Evolutionary conservation across 768 basidiomycete species (phyloP), one percentile per base, ranked within the genome.

Genomic region (Amanita phalloides): DNA sequence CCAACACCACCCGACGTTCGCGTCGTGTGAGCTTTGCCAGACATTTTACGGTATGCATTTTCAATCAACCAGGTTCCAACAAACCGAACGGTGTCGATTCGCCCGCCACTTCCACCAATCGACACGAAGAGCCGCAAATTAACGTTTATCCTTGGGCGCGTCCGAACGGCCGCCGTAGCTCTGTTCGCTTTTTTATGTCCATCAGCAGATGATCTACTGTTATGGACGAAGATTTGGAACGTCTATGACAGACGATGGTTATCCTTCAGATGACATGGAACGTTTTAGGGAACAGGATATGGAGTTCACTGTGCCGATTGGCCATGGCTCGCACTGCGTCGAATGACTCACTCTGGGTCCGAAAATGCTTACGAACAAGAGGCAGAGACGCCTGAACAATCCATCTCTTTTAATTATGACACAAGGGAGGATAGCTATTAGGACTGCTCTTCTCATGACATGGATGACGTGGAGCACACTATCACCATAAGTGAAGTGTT

Each of bases 21-120:
- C 71, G 86, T 42, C 81, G 88, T 33, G 89, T 91, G 61, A 89
- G 86, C 64, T 91, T 88, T 52, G 84, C 82, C 23, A 72, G 75
- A 42, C 75, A 78, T 57, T 78, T 82, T 1, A 74, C 80, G 57
- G 82, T 90, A 11, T 78, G 83, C 42, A 61, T 84, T 47, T 85
- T 86, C 59, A 73, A 82, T 54, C 71, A 67, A 28, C 60, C 65
- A 23, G 70, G 75, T 54, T 72, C 75, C 54, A 72, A 76, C 49
- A 72, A 52, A 20, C 37, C 71, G 14, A 73, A 67, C 57, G 78
- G 67, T 59, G 72, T 66, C 25, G 62, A 59, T n/a, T 73, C 77
- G 4, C 71, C 26, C n/a, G 51, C 50, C 53, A 10, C 46, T 42
- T 9, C 48, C 44, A 9, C 36, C 48, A 4, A 49, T 33, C 46